phyloP scores from a whole-genome alignment of 2,329 filamentous ascomycete species.

The Fusarium nygamai region DNA sequence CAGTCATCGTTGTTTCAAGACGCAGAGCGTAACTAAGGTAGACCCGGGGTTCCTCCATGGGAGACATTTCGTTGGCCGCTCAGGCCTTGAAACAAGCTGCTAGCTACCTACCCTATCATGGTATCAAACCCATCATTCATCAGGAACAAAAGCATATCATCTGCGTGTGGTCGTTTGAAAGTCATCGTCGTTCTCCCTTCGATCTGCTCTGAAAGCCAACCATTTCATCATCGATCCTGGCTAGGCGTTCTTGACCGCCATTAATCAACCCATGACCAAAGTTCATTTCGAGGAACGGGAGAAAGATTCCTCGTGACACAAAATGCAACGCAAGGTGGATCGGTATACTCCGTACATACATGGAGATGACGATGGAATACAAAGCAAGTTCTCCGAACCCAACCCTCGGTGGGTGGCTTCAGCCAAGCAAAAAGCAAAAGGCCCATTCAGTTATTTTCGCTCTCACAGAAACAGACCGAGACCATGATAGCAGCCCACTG shows the following conservation, averaged over 20 bases:
- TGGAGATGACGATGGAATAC: slow-evolving; percentile 11
- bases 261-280: slow-evolving; percentile 1
- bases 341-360: not conserved
- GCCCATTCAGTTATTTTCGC: not conserved
- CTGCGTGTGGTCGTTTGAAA: not conserved
- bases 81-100: not conserved
- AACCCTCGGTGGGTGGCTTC: not conserved
- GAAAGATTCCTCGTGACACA: not conserved
- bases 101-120: not conserved
- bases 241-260: slow-evolving; percentile 27
- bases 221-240: slow-evolving; percentile 11
- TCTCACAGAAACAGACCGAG: slow-evolving; percentile 10
- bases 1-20: not conserved
- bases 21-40: not conserved
- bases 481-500: not conserved
- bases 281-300: not conserved
- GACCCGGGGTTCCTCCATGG: not conserved
- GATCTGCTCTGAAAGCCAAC: not conserved
- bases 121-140: not conserved
- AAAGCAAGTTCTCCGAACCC: slow-evolving; percentile 22
- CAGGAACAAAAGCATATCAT: not conserved
- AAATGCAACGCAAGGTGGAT: slow-evolving; percentile 4
- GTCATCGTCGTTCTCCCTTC: not conserved
- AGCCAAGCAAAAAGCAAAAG: slow-evolving; percentile 10
- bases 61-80: not conserved